Base-by-base conservation (phyloP, 106 monocot genomes). In the Dendrobium huoshanense region DNA sequence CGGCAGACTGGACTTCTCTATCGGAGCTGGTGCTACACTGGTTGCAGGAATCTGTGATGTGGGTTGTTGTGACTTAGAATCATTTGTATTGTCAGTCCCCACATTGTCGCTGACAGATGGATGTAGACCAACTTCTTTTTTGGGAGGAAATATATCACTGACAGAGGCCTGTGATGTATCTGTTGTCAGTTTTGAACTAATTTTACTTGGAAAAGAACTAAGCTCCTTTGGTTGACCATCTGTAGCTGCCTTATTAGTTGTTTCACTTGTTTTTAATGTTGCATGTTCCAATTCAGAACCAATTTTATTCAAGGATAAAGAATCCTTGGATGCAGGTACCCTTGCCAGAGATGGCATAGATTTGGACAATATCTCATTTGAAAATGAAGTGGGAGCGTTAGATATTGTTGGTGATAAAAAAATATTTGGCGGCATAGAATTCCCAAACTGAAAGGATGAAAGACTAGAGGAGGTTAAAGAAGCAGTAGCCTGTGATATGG, bases 41-140 rank as follows among this genome's bases (percentile, higher is more conserved):
- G 11, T 77, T 75, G 73, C 67, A 75, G 80, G 41, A 77, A 70
- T 77, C 41, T 68, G 51, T 70, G 86, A 77, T 61, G 55, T 58
- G 79, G 51, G 40, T 44, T 79, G 31, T 78, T 83, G 59, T 59
- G 42, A 51, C 24, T 80, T 85, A 8, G 84, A 80, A 40, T 13
- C 41, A 61, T 58, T 29, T 24, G 83, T 78, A 67, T 31, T 47
- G 22, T n/a, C 41, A 5, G 41, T 24, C 4, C 2, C 41, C 74
- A 33, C 13, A 43, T 25, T 47, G 25, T 19, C 11, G 27, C 19
- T 43, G 19, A 29, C 9, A 1, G 17, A 70, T 15, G 33, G 18
- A 74, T 17, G 4, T 9, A 74, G 43, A 43, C 43, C 20, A 8
- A 16, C 74, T 74, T 74, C 42, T 19, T 43, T 43, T 74, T 74